Evolutionary conservation across 345 rosid species (phyloP).

Genomic region (Citrus inodora): DNA sequence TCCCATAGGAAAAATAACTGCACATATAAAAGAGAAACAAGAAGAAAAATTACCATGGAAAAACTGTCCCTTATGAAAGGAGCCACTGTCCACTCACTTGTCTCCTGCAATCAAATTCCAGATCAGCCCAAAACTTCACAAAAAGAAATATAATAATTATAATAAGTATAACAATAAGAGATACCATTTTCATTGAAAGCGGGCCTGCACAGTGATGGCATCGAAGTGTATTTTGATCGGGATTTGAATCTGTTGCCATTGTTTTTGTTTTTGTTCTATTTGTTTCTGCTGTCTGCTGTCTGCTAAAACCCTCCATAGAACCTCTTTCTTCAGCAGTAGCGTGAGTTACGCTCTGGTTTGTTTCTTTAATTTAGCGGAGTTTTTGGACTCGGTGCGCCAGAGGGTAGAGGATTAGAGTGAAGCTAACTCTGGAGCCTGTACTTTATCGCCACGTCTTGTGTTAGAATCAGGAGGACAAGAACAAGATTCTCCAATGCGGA

Average conservation of each 20-base stretch:
- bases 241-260: slow-evolving; percentile 45
- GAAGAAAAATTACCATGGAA: slow-evolving; percentile 58
- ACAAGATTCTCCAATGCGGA: background rate
- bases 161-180: background rate
- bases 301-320: slow-evolving; percentile 15
- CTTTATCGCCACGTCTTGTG: background rate
- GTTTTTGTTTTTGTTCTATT: background rate
- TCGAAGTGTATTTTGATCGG: slow-evolving; percentile 22
- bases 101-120: slow-evolving; percentile 49
- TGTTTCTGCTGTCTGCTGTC: background rate
- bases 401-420: background rate
- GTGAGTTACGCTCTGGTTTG: too few relatives aligned
- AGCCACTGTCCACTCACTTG: slow-evolving; percentile 75
- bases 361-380: background rate
- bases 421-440: background rate
- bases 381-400: background rate
- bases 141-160: too few relatives aligned
- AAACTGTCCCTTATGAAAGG: slow-evolving; percentile 90
- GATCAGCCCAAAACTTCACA: background rate
- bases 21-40: background rate
- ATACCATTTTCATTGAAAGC: slow-evolving; percentile 66
- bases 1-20: background rate
- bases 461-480: background rate
- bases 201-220: slow-evolving; percentile 97
- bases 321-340: background rate